Conservation (phyloP, 148 eudicot genomes). For the Silene uniflora region DNA sequence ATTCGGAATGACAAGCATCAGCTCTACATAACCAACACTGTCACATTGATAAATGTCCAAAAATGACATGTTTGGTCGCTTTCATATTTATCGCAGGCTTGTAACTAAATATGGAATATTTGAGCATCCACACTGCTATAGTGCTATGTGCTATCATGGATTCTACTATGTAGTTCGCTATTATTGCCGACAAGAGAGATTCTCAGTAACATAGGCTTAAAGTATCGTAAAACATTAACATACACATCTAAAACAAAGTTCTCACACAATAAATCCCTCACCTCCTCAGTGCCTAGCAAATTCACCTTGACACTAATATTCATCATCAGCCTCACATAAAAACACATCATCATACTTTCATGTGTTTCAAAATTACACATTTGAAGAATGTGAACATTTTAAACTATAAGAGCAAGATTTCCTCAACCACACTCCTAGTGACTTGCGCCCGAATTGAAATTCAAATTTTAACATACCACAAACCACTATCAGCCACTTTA, state of each 20-base stretch:
- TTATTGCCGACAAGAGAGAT: conserved; percentile 3
- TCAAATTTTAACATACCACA: neutral
- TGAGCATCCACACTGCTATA: neutral
- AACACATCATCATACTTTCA: neutral
- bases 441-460: neutral
- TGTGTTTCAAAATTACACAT: neutral
- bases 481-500: neutral
- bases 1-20: neutral
- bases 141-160: neutral
- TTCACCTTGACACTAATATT: no score
- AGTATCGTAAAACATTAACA: neutral
- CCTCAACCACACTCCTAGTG: neutral
- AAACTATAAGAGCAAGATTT: neutral
- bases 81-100: neutral
- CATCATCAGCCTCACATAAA: neutral
- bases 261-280: neutral
- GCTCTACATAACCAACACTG: neutral
- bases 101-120: neutral
- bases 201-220: neutral
- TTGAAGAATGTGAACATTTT: neutral
- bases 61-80: neutral
- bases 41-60: neutral
- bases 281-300: neutral
- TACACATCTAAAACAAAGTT: neutral
- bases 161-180: neutral